These are phyloP conservation scores for Solanum habrochaites DNA, from an alignment of 257 asterid genomes.

Conservation along the genomic window DNA sequence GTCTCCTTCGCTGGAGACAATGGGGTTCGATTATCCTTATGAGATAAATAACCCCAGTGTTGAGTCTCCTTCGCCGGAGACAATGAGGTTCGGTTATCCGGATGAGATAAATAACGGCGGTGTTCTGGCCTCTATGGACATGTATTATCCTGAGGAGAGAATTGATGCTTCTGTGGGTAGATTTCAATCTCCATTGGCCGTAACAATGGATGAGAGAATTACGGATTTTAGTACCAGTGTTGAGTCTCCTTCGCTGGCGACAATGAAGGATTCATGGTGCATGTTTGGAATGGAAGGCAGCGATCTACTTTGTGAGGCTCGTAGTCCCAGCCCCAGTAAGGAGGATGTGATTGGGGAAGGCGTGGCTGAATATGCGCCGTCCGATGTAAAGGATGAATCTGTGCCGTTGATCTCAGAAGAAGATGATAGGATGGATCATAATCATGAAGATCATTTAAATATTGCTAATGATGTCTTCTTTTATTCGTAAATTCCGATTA, in stretches of 20 bases:
- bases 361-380: conserved; percentile 23
- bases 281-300: conserved; percentile 27
- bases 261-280: conserved; percentile 7
- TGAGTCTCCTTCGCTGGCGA: conserved; percentile 8
- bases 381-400: not conserved
- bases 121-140: not conserved
- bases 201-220: not conserved
- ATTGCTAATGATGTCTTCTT: conserved; percentile 62
- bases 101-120: not conserved
- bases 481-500: conserved; percentile 10
- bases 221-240: not conserved
- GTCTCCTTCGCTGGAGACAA: not conserved
- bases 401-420: conserved; percentile 9
- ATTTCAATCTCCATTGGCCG: conserved; percentile 3
- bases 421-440: not conserved
- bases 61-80: not conserved
- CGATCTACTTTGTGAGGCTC: conserved; percentile 35
- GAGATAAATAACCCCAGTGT: not conserved
- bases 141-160: not conserved
- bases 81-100: not conserved
- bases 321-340: conserved; percentile 6
- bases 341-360: not conserved
- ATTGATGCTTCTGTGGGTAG: not conserved
- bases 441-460: conserved; percentile 21
- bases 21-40: not conserved